A percentile compares a stretch with the other conserved stretches of the same genome.
phyloP scores from a whole-genome alignment of 805 yeast genomes.

The Wickerhamomyces queroliae region DNA sequence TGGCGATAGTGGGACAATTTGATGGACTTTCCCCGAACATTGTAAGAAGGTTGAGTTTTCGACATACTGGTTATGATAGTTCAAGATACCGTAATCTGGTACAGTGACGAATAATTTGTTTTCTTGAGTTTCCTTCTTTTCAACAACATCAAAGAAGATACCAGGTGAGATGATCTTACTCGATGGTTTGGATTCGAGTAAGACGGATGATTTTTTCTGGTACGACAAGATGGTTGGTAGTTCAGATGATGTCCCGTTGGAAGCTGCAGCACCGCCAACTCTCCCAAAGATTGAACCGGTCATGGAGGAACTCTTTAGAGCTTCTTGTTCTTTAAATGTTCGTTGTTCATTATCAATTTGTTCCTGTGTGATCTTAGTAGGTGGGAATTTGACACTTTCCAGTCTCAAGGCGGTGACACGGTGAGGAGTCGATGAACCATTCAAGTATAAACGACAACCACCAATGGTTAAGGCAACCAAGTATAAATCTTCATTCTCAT shows the following conservation, averaged over 20 bases:
- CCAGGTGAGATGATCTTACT: slow-evolving; percentile 76
- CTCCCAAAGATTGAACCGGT: neutral
- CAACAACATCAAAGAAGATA: slow-evolving; percentile 67
- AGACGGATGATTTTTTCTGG: slow-evolving; percentile 47
- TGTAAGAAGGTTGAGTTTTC: slow-evolving; percentile 80
- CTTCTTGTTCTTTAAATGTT: slow-evolving; percentile 23
- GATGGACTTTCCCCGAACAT: slow-evolving; percentile 57
- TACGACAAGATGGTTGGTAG: slow-evolving; percentile 34
- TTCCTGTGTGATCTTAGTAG: slow-evolving; percentile 38
- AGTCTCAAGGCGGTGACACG: slow-evolving; percentile 34
- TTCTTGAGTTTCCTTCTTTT: slow-evolving; percentile 17
- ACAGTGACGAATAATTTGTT: slow-evolving; percentile 65
- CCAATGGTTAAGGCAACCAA: slow-evolving; percentile 74
- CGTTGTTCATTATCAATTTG: slow-evolving; percentile 18
- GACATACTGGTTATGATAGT: slow-evolving; percentile 60
- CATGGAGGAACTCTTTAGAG: slow-evolving; percentile 23
- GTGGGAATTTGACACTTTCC: slow-evolving; percentile 59
- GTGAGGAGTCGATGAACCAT: slow-evolving; percentile 31
- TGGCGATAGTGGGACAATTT: slow-evolving; percentile 65
- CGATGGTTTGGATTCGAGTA: slow-evolving; percentile 52
- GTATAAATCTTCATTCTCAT: slow-evolving; percentile 64
- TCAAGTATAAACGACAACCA: slow-evolving; percentile 71
- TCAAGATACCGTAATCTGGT: slow-evolving; percentile 80
- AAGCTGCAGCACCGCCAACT: neutral
- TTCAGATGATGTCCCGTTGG: slow-evolving; percentile 16